Evolutionary conservation across 768 basidiomycete species (phyloP).

Genomic region (Daedalea quercina): DNA sequence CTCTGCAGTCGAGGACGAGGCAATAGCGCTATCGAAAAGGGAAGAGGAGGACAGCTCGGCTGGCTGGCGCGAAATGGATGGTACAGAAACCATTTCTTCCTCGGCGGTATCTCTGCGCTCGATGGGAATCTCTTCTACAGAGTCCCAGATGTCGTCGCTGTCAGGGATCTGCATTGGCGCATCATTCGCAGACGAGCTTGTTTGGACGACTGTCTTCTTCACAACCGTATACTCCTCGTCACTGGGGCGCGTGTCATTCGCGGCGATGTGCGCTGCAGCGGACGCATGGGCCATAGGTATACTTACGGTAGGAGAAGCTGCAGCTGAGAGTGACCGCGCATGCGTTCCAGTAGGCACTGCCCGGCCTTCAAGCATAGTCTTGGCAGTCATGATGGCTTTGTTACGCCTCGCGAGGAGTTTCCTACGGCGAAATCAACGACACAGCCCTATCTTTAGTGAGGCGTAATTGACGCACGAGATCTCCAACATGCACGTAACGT

Average conservation of each 20-base stretch:
- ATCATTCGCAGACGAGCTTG: not conserved
- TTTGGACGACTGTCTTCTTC: not conserved
- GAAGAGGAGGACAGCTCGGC: not conserved
- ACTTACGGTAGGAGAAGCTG: not conserved
- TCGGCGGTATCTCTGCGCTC: not conserved
- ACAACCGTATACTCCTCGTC: not conserved
- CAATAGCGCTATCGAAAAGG: not conserved
- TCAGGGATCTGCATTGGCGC: not conserved
- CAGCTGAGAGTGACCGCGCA: not conserved
- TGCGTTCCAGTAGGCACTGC: not conserved
- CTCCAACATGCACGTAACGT: not conserved
- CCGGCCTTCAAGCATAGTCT: not conserved
- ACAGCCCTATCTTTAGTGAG: no score
- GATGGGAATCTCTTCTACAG: constrained; percentile 1
- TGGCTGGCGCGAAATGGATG: not conserved
- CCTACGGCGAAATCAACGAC: not conserved
- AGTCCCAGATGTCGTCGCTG: constrained; percentile 7
- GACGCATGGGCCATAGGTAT: not conserved
- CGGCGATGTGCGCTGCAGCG: not conserved
- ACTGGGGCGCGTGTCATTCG: not conserved
- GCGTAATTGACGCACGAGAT: not conserved
- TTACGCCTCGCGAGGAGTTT: not conserved
- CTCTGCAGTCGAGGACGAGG: not conserved
- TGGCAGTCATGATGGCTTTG: not conserved
- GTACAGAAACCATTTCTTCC: not conserved